phyloP scores from a whole-genome alignment of 2,329 filamentous ascomycete genomes.

The Keithomyces neogunnii region DNA sequence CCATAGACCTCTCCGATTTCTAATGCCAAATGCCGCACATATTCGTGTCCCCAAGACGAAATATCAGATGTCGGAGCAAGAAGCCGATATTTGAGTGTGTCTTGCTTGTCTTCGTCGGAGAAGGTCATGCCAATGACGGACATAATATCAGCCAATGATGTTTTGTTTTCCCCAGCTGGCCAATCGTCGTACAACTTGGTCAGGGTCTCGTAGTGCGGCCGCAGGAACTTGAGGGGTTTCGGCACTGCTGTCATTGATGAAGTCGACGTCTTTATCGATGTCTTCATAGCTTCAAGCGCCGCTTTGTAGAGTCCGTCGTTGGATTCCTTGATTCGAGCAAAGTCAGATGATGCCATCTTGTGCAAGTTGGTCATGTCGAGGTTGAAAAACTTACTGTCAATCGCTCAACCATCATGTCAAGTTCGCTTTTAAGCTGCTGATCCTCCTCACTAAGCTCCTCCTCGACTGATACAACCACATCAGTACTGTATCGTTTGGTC shows the following conservation, averaged over 20 bases:
- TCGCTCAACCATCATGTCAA: slow-evolving; percentile 96
- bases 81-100: slow-evolving; percentile 92
- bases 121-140: slow-evolving; percentile 99
- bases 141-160: slow-evolving; percentile 83
- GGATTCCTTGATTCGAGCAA: slow-evolving; percentile 56
- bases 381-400: slow-evolving; percentile 56
- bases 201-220: slow-evolving; percentile 90
- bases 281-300: slow-evolving; percentile 92
- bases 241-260: slow-evolving; percentile 99
- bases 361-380: not conserved
- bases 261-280: slow-evolving; percentile 96
- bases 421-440: slow-evolving; percentile 93
- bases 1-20: slow-evolving; percentile 94
- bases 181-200: slow-evolving; percentile 84
- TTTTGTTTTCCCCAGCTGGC: slow-evolving; percentile 78
- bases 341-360: not conserved
- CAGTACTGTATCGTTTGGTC: slow-evolving; percentile 12
- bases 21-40: slow-evolving; percentile 87
- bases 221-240: slow-evolving; percentile 94
- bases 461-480: slow-evolving; percentile 29
- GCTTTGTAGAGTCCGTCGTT: slow-evolving; percentile 84
- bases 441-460: slow-evolving; percentile 98
- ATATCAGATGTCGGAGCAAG: slow-evolving; percentile 87
- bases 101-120: slow-evolving; percentile 89
- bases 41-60: slow-evolving; percentile 96